Percentiles rank a stretch among this genome's conserved stretches.
Conservation (phyloP, 805 yeast genomes). For the Lipomyces starkeyi region DNA sequence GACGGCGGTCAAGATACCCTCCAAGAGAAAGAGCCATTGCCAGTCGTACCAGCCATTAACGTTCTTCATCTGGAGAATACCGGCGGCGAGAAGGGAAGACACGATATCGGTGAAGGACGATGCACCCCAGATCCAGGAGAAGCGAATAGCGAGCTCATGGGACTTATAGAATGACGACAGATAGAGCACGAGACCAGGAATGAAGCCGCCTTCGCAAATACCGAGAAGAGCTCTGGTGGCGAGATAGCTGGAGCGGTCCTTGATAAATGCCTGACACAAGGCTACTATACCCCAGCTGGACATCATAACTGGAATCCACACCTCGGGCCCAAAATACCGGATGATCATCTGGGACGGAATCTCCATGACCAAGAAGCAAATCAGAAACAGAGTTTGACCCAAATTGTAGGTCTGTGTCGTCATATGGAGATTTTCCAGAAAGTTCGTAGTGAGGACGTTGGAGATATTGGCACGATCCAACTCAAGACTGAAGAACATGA, state of each 20-base stretch:
- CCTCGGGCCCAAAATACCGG: conserved; percentile 65
- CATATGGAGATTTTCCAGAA: conserved; percentile 57
- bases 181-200: conserved; percentile 69
- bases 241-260: conserved; percentile 48
- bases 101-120: conserved; percentile 55
- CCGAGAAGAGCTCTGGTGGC: conserved; percentile 61
- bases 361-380: conserved; percentile 52
- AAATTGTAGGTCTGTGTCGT: conserved; percentile 62
- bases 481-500: conserved; percentile 63
- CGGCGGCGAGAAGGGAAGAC: conserved; percentile 60
- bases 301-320: conserved; percentile 58
- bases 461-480: conserved; percentile 62
- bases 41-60: conserved; percentile 55
- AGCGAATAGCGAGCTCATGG: conserved; percentile 63
- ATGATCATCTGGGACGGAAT: conserved; percentile 54
- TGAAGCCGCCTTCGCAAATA: conserved; percentile 68
- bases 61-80: conserved; percentile 57
- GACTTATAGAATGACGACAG: conserved; percentile 67
- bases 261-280: conserved; percentile 55
- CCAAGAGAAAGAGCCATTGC: conserved; percentile 69
- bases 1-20: conserved; percentile 61
- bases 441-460: conserved; percentile 61
- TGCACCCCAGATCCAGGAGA: conserved; percentile 66
- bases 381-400: conserved; percentile 63
- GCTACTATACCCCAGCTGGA: conserved; percentile 68